Evolutionary conservation across 805 yeast genomes (phyloP).

Genomic region (Sugiyamaella smithiae): DNA sequence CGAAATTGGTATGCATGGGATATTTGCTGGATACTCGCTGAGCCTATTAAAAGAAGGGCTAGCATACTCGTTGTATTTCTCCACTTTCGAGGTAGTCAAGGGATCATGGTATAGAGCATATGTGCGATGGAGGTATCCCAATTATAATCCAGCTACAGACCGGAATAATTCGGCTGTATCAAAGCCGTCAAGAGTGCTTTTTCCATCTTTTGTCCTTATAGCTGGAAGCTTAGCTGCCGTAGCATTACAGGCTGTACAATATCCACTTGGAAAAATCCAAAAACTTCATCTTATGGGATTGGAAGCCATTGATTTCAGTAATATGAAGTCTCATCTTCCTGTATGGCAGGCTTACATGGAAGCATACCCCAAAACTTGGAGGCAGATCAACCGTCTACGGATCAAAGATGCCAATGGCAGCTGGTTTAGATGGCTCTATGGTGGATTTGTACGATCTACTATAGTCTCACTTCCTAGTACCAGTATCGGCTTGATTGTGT

Average conservation of each 20-base stretch:
- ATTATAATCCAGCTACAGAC: slow-evolving; percentile 23
- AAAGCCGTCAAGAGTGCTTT: slow-evolving; percentile 45
- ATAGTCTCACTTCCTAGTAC: slow-evolving; percentile 82
- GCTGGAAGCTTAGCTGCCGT: slow-evolving; percentile 90
- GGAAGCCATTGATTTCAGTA: slow-evolving; percentile 70
- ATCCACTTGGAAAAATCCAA: slow-evolving; percentile 78
- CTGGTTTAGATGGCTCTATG: slow-evolving; percentile 68
- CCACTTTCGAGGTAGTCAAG: slow-evolving; percentile 75
- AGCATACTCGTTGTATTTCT: slow-evolving; percentile 84
- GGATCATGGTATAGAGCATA: slow-evolving; percentile 41
- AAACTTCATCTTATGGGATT: slow-evolving; percentile 72
- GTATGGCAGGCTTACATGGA: slow-evolving; percentile 54
- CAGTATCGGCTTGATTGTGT: slow-evolving; percentile 76
- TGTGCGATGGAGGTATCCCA: slow-evolving; percentile 25
- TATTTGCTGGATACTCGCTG: slow-evolving; percentile 85
- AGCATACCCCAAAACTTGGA: slow-evolving; percentile 72
- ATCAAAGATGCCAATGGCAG: slow-evolving; percentile 52
- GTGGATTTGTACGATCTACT: slow-evolving; percentile 73
- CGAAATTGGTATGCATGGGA: slow-evolving; percentile 77
- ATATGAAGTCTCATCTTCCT: slow-evolving; percentile 23
- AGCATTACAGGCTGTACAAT: slow-evolving; percentile 71
- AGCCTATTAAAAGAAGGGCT: slow-evolving; percentile 70
- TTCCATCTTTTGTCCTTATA: slow-evolving; percentile 64
- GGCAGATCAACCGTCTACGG: slow-evolving; percentile 51
- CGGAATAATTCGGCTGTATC: slow-evolving; percentile 26